Conservation (phyloP, 495 filamentous ascomycete species). For the Annulohypoxylon nitens region DNA sequence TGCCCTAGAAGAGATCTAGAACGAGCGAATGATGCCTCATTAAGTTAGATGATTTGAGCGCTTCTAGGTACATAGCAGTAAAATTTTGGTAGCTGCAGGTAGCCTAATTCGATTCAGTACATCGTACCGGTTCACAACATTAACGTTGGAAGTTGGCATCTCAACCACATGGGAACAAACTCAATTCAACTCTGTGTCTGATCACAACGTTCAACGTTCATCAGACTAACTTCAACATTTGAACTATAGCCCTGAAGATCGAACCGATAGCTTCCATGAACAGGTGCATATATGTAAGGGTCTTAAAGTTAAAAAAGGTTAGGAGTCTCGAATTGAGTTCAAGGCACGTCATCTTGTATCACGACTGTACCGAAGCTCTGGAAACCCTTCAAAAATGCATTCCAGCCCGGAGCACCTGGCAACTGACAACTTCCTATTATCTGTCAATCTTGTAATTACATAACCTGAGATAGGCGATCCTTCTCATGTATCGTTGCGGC, state of each 20-base stretch:
- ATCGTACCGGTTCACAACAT: neutral
- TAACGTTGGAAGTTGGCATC: neutral
- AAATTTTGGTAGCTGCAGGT: neutral
- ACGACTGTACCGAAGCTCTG: conserved; percentile 29
- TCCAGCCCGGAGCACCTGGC: neutral
- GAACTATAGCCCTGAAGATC: conserved; percentile 19
- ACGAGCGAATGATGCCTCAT: conserved; percentile 24
- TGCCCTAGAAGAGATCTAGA: conserved; percentile 21
- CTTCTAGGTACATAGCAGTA: neutral
- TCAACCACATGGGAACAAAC: conserved; percentile 14
- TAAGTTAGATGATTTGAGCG: conserved; percentile 11
- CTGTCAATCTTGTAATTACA: conserved; percentile 21
- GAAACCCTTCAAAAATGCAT: conserved; percentile 22
- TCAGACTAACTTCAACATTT: conserved; percentile 14
- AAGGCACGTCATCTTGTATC: conserved; percentile 43
- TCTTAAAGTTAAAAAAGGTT: conserved; percentile 7
- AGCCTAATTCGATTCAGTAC: conserved; percentile 20
- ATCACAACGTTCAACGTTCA: conserved; percentile 1
- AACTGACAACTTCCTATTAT: neutral
- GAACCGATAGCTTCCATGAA: conserved; percentile 9
- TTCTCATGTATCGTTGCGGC: conserved; percentile 18
- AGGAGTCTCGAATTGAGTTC: conserved; percentile 26
- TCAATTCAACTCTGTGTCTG: conserved; percentile 22
- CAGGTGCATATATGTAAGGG: conserved; percentile 2
- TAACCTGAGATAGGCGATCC: conserved; percentile 24